A percentile compares a stretch with the other conserved stretches of the same genome.
phyloP scores from a whole-genome alignment of 2,329 filamentous ascomycete genomes.

The Epicoccum nigrum region DNA sequence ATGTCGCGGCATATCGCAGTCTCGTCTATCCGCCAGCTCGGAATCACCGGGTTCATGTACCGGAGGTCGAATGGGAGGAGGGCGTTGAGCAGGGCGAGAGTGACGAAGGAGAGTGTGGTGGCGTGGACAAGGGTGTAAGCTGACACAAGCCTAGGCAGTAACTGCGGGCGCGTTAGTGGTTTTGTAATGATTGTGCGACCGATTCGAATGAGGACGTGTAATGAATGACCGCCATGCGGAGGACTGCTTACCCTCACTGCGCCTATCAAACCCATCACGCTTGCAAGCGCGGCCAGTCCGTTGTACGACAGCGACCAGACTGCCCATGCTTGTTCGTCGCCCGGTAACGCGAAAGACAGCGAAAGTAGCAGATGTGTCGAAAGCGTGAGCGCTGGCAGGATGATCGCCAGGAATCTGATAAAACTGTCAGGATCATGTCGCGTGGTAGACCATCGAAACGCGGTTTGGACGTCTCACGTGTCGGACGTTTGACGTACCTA shows the following conservation, averaged over 20 bases:
- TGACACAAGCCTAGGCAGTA: constrained; percentile 30
- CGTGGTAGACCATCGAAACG: not conserved
- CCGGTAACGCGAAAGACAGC: constrained; percentile 29
- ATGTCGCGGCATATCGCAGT: constrained; percentile 35
- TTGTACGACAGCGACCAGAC: constrained; percentile 48
- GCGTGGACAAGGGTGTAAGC: constrained; percentile 36
- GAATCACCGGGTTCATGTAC: constrained; percentile 29
- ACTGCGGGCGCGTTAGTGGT: constrained; percentile 29
- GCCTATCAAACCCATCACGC: constrained; percentile 51
- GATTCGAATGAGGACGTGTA: not conserved
- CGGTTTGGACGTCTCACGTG: not conserved
- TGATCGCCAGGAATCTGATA: constrained; percentile 36
- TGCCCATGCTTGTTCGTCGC: constrained; percentile 36
- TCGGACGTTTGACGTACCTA: constrained; percentile 9
- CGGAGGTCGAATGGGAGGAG: constrained; percentile 30
- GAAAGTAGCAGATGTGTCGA: constrained; percentile 35
- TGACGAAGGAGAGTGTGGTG: constrained; percentile 34
- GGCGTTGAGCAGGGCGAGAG: constrained; percentile 33
- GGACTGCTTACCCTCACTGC: constrained; percentile 49
- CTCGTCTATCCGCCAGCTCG: constrained; percentile 30
- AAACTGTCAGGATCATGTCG: not conserved
- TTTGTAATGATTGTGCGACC: not conserved
- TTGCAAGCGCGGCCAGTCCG: constrained; percentile 48
- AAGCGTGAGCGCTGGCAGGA: constrained; percentile 36
- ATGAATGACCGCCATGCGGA: not conserved